These are phyloP conservation scores for Chalciporus sphaerocephalus DNA, from an alignment of 768 basidiomycete genomes.

Conservation along the genomic window DNA sequence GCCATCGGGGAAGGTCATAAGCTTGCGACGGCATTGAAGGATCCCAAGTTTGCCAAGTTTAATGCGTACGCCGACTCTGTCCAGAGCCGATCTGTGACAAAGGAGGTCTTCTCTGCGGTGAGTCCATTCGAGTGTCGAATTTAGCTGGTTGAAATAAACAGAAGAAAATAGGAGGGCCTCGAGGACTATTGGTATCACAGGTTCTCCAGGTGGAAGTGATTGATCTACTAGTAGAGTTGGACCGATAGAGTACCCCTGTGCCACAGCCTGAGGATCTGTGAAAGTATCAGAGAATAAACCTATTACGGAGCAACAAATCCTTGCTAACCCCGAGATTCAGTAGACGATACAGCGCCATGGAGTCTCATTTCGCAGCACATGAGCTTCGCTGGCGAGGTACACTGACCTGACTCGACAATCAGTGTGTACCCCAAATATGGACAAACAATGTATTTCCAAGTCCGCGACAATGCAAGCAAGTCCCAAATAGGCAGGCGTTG, in stretches of 20 bases:
- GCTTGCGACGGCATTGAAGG: constrained; percentile 38
- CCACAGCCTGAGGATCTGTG: too few relatives aligned
- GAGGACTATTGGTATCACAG: not conserved
- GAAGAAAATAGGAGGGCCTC: not conserved
- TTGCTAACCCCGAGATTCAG: too few relatives aligned
- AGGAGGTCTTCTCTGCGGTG: constrained; percentile 48
- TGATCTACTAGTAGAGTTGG: too few relatives aligned
- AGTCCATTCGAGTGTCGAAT: constrained; percentile 11
- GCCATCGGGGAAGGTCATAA: constrained; percentile 44
- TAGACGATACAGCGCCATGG: too few relatives aligned
- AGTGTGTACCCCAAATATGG: constrained; percentile 4
- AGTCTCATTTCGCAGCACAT: not conserved
- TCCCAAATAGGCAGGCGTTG: constrained; percentile 20
- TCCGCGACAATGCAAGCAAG: constrained; percentile 18
- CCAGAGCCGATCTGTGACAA: constrained; percentile 47
- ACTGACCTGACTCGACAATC: not conserved
- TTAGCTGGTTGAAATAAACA: not conserved
- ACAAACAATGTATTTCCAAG: constrained; percentile 13
- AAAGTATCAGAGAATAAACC: too few relatives aligned
- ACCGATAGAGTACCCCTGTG: too few relatives aligned
- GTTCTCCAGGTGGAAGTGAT: not conserved
- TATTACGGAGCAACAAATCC: too few relatives aligned
- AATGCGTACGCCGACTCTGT: constrained; percentile 46
- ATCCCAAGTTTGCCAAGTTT: constrained; percentile 43
- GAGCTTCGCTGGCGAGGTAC: not conserved